These are phyloP conservation scores for Mucor racemosus DNA, from an alignment of 371 early-diverging fungal species.

Conservation along the genomic window DNA sequence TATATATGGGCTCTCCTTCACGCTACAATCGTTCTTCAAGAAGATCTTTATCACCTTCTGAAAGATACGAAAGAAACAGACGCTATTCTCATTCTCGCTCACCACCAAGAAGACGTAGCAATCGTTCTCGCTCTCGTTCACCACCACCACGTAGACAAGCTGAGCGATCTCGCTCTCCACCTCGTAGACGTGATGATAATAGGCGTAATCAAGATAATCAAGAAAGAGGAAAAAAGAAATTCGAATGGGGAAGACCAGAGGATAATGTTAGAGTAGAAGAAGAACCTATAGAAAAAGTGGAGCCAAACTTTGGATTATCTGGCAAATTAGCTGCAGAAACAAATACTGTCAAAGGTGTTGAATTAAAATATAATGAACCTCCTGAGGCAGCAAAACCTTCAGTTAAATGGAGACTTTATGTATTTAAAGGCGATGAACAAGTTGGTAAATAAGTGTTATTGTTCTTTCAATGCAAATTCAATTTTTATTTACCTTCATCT, in stretches of 20 bases:
- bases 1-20: conserved; percentile 20
- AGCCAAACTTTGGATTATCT: conserved; percentile 83
- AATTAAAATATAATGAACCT: conserved; percentile 90
- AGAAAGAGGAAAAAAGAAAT: conserved; percentile 29
- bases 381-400: conserved; percentile 85
- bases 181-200: conserved; percentile 19
- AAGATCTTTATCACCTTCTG: conserved; percentile 15
- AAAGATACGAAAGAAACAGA: conserved; percentile 8
- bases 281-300: conserved; percentile 56
- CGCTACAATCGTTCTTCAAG: conserved; percentile 7
- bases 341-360: conserved; percentile 82
- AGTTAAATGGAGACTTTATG: conserved; percentile 82
- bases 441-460: conserved; percentile 58
- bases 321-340: conserved; percentile 88
- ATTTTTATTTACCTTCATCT: too few species aligned
- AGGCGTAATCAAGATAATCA: not conserved
- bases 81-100: conserved; percentile 12
- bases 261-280: conserved; percentile 44
- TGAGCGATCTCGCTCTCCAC: conserved; percentile 26
- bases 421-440: conserved; percentile 90
- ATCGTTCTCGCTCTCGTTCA: conserved; percentile 14
- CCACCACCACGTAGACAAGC: conserved; percentile 2
- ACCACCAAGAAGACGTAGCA: conserved; percentile 11
- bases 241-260: conserved; percentile 35
- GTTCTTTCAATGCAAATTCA: not conserved